These are phyloP conservation scores for Fusarium sp. DNA, from an alignment of 2,329 filamentous ascomycete species.

Conservation along the genomic window DNA sequence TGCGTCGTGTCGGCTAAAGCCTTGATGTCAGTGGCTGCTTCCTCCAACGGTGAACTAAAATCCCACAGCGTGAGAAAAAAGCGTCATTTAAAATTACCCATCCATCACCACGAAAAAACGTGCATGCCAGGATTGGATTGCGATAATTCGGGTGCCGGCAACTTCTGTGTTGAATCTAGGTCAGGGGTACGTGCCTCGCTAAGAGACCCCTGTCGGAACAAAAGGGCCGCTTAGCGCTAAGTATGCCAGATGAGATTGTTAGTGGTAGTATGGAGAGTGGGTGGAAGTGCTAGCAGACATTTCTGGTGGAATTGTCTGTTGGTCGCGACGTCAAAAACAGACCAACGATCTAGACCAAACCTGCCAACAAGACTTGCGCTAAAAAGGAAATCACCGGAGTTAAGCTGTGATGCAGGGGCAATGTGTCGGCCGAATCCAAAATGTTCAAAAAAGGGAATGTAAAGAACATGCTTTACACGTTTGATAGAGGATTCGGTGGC, in stretches of 20 bases:
- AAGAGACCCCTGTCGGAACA: slow-evolving; percentile 14
- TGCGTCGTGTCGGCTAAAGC: no score
- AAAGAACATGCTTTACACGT: no score
- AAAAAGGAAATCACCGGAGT: slow-evolving; percentile 36
- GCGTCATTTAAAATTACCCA: slow-evolving; percentile 14
- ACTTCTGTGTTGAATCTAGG: slow-evolving; percentile 26
- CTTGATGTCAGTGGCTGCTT: slow-evolving; percentile 16
- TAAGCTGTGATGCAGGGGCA: slow-evolving; percentile 5
- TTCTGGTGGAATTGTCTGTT: neutral
- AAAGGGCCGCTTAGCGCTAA: slow-evolving; percentile 27
- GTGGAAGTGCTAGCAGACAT: neutral
- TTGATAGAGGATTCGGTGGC: no score
- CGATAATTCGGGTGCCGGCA: slow-evolving; percentile 1
- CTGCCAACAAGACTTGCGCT: neutral
- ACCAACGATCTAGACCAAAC: slow-evolving; percentile 26
- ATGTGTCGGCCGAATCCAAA: neutral
- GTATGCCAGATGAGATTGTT: neutral
- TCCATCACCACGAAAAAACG: neutral
- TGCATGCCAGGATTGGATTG: neutral
- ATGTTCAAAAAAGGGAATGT: no score
- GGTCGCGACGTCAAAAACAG: neutral
- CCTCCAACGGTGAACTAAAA: neutral
- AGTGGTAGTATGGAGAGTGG: rapidly evolving
- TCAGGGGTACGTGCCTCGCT: slow-evolving; percentile 15
- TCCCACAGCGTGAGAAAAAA: neutral